Conservation (phyloP, 2,329 filamentous ascomycete species). For the Hypoxylon sp. region DNA sequence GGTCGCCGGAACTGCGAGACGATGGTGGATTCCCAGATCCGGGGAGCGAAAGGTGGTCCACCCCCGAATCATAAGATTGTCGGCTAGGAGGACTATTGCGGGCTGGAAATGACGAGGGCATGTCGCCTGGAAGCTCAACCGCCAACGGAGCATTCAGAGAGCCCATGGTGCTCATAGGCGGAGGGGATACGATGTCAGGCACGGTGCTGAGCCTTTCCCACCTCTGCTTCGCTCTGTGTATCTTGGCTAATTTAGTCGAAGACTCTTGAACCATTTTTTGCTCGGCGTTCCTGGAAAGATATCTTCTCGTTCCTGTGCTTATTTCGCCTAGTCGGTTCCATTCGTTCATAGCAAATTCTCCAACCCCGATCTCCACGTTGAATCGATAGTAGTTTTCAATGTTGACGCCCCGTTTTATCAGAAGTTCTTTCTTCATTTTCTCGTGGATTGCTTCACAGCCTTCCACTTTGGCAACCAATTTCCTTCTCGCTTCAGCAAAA, state of each 20-base stretch:
- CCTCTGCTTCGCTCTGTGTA: conserved; percentile 79
- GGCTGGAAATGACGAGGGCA: conserved; percentile 56
- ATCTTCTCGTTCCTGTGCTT: conserved; percentile 88
- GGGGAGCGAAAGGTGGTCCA: conserved; percentile 61
- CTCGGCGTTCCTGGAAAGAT: conserved; percentile 78
- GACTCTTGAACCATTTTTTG: conserved; percentile 82
- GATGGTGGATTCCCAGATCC: conserved; percentile 55
- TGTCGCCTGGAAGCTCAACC: conserved; percentile 69
- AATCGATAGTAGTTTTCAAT: conserved; percentile 92
- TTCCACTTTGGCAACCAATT: conserved; percentile 91
- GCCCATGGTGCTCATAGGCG: conserved; percentile 50
- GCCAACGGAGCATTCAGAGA: conserved; percentile 62
- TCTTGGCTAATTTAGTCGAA: conserved; percentile 84
- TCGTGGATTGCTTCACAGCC: conserved; percentile 92
- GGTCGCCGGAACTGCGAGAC: conserved; percentile 64
- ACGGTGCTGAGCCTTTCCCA: conserved; percentile 64
- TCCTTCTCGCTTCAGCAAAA: conserved; percentile 88
- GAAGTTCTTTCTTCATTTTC: conserved; percentile 82
- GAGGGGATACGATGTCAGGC: conserved; percentile 59
- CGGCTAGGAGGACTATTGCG: conserved; percentile 57
- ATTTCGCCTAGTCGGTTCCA: conserved; percentile 96
- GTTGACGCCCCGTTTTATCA: conserved; percentile 82
- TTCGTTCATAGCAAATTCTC: conserved; percentile 99
- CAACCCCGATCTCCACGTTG: conserved; percentile 96
- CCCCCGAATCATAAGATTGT: conserved; percentile 68